Evolutionary conservation across 2,329 filamentous ascomycete species (phyloP), one percentile per base, ranked within the genome.

Genomic region (Aspergillus sp.): DNA sequence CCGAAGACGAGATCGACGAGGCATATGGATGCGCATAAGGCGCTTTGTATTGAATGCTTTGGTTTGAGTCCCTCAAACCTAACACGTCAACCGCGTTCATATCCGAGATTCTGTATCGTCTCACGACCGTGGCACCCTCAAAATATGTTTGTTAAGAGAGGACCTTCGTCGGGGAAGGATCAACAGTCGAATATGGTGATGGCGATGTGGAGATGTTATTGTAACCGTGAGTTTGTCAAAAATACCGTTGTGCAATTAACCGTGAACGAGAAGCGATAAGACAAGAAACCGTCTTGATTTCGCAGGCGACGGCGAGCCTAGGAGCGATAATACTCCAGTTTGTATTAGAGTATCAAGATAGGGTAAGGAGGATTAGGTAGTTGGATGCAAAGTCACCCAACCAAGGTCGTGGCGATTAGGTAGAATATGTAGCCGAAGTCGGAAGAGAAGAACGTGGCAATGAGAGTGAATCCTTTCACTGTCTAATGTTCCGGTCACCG

Each of bases 1-100:
- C 85, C 65, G 89, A 90, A 56, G 88, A 88, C 69, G 87, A 85
- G 80, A 91, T 78, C 42, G 88, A 87, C 58, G 86, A 84, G 71
- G 84, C 85, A 76, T 91, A 93, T 63, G 86, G 83, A 69, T 80
- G 76, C 68, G 71, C 68, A 64, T 71, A 68, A 54, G 69, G 66
- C 61, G 68, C 73, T 74, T 69, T 68, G 55, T 70, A 66, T 63
- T 69, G 67, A 61, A 66, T 61, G 58, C 69, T 64, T 62, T 71
- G 70, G 71, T 76, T 74, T 67, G 71, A 70, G 64, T 67, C 55
- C 54, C 67, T 74, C 68, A 75, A 69, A 71, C 73, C 73, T 70
- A 76, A 71, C 69, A 74, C 69, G 74, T 76, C 75, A 71, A 76
- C 74, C 66, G 70, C 71, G 71, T 74, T 68, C 72, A 76, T 76